Evolutionary conservation across 148 eudicot species (phyloP), one percentile per base, ranked within the genome.

Genomic region (Rhododendron vialii): DNA sequence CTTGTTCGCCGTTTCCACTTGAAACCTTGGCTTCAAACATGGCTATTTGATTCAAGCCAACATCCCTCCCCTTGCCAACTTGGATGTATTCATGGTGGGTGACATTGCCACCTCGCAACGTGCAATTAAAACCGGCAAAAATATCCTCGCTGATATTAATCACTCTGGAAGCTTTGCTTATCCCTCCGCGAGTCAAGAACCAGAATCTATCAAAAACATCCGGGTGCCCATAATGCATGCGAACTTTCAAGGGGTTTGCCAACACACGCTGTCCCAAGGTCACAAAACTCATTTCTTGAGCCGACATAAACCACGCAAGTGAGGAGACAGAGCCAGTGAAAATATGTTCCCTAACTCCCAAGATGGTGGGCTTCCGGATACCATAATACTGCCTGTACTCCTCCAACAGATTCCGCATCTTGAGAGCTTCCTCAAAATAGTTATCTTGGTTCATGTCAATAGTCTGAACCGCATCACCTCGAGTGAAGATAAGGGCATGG

Each of bases 391-490:
- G 86, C 87, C 84, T 92, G 88, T 91, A 96, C 88, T 96, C 99
- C 92, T 96, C 93, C 90, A 96, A 86, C 83, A 96, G 93, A 87
- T 96, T 96, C 86, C 99, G 88, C 93, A 95, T 92, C 86, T 96
- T 96, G 50, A 96, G 94, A 26, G 99, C 93, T 92, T 96, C 99
- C 90, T 96, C 99, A 89, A 96, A 96, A 89, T 95, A 96, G 89
- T 91, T 95, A 87, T 96, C 99, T 88, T 96, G 99, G 89, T 96
- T 96, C 99, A 96, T 96, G 85, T 96, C 99, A 88, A 96, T 96
- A 2, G 99, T 95, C 92, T 96, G 99, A 82, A 95, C 91, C 8
- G 98, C 99, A 94, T 96, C 98, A 45, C 99, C 99, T 78, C 99
- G 91, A 53, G 96, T 96, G 88, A 95, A 96, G 8, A 96, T 96